These are phyloP conservation scores for Casuarina glauca DNA, from an alignment of 306 rosid species.

Conservation along the genomic window DNA sequence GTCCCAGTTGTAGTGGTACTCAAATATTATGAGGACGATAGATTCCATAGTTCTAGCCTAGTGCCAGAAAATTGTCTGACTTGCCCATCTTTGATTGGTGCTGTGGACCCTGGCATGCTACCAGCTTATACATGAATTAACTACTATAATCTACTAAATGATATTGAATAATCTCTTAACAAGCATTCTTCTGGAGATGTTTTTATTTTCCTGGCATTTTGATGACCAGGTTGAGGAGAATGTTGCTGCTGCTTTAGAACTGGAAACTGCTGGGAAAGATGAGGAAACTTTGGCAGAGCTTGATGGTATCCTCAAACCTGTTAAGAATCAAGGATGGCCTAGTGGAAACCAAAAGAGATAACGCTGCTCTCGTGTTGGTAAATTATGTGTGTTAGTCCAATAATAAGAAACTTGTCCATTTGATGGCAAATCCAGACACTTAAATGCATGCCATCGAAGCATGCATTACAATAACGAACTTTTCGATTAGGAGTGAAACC, in stretches of 20 bases:
- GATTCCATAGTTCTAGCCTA: background rate
- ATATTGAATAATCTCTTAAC: background rate
- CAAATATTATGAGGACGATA: background rate
- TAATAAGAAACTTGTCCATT: background rate
- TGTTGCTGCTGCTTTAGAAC: slow-evolving; percentile 81
- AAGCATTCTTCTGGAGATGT: background rate
- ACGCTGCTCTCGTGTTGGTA: background rate
- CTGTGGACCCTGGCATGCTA: background rate
- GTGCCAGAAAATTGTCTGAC: background rate
- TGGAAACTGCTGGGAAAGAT: slow-evolving; percentile 61
- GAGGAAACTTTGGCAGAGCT: slow-evolving; percentile 62
- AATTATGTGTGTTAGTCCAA: background rate
- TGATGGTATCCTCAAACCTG: slow-evolving; percentile 72
- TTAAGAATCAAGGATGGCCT: slow-evolving; percentile 86
- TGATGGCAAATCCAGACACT: background rate
- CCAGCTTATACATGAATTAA: background rate
- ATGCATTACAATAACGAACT: background rate
- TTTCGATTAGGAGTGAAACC: too few relatives aligned
- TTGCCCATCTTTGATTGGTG: background rate
- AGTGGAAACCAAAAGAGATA: slow-evolving; percentile 81
- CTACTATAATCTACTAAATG: background rate
- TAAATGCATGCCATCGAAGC: background rate
- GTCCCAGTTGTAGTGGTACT: background rate
- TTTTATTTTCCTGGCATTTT: slow-evolving; percentile 18
- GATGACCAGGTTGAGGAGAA: slow-evolving; percentile 74